A percentile compares a stretch with the other conserved stretches of the same genome.
phyloP scores from a whole-genome alignment of 768 basidiomycete species.

The Pisolithus tinctorius region DNA sequence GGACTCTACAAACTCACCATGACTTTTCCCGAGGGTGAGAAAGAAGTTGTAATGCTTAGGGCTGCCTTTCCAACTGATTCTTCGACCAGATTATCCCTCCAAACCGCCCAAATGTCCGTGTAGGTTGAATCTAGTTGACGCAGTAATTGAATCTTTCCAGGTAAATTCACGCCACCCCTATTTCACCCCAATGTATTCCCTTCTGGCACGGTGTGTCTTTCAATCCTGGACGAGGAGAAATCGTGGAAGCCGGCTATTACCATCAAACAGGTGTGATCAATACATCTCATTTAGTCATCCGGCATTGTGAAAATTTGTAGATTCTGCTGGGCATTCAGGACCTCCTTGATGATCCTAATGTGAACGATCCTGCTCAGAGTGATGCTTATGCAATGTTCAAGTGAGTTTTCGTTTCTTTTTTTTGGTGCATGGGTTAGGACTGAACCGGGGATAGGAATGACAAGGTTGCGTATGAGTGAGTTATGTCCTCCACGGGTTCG shows the following conservation, averaged over 20 bases:
- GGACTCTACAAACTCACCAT: slow-evolving; percentile 92
- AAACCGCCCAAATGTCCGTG: slow-evolving; percentile 87
- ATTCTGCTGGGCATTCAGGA: slow-evolving; percentile 96
- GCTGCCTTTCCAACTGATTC: slow-evolving; percentile 6
- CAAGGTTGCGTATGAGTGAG: slow-evolving; percentile 86
- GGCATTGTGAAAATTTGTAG: slow-evolving; percentile 33
- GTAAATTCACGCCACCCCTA: slow-evolving; percentile 93
- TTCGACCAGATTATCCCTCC: slow-evolving; percentile 76
- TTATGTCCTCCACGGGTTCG: slow-evolving; percentile 5
- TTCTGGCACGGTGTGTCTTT: slow-evolving; percentile 95
- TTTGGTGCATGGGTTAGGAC: not conserved
- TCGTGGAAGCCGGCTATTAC: slow-evolving; percentile 99
- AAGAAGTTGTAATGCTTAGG: not conserved
- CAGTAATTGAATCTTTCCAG: slow-evolving; percentile 33
- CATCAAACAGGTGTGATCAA: slow-evolving; percentile 79
- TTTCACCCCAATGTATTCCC: slow-evolving; percentile 99
- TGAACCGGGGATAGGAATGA: slow-evolving; percentile 63
- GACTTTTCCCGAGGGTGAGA: slow-evolving; percentile 91
- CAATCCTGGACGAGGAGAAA: slow-evolving; percentile 98
- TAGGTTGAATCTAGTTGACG: slow-evolving; percentile 1
- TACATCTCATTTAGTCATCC: not conserved
- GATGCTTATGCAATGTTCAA: slow-evolving; percentile 99
- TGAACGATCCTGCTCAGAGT: slow-evolving; percentile 95
- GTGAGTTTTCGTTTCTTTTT: slow-evolving; percentile 49
- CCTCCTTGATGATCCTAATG: slow-evolving; percentile 90